Conservation (phyloP, 179 eudicot genomes). For the Monotropa hypopitys region DNA sequence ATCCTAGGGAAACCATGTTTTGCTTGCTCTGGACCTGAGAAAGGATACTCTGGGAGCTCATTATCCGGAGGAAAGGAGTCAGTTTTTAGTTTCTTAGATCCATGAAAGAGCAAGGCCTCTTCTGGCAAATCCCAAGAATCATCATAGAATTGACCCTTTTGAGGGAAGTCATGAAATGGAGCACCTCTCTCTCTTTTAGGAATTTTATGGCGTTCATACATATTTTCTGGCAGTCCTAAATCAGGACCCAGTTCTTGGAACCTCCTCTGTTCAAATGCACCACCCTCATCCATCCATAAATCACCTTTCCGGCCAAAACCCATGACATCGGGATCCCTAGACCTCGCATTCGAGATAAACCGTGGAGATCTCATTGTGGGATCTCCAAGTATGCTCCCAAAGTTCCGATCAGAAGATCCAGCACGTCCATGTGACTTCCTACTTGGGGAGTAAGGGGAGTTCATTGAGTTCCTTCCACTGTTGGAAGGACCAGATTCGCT, state of each 20-base stretch:
- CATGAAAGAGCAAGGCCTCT: conserved; percentile 29
- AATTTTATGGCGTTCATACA: conserved; percentile 25
- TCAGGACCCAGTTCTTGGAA: conserved; percentile 33
- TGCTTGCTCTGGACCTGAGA: conserved; percentile 37
- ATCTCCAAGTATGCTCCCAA: conserved; percentile 24
- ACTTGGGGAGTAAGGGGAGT: conserved; percentile 41
- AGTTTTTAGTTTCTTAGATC: conserved; percentile 43
- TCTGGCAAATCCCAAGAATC: conserved; percentile 67
- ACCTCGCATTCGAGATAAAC: conserved; percentile 25
- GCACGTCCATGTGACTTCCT: conserved; percentile 24
- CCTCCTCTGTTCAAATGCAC: conserved; percentile 35
- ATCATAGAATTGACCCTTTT: conserved; percentile 32
- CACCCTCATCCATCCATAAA: conserved; percentile 22
- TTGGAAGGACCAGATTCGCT: conserved; percentile 41
- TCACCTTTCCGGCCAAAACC: conserved; percentile 24
- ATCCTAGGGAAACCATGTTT: conserved; percentile 24
- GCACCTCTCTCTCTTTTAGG: conserved; percentile 28
- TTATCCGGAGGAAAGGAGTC: conserved; percentile 30
- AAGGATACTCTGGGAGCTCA: conserved; percentile 59
- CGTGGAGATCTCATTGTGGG: conserved; percentile 27
- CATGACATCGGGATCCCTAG: conserved; percentile 28
- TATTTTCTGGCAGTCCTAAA: conserved; percentile 18
- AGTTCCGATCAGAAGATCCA: conserved; percentile 39
- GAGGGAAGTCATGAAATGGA: conserved; percentile 32
- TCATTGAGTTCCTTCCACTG: conserved; percentile 27